Conservation (phyloP, 2,329 filamentous ascomycete genomes). For the Exophiala oligosperma region DNA sequence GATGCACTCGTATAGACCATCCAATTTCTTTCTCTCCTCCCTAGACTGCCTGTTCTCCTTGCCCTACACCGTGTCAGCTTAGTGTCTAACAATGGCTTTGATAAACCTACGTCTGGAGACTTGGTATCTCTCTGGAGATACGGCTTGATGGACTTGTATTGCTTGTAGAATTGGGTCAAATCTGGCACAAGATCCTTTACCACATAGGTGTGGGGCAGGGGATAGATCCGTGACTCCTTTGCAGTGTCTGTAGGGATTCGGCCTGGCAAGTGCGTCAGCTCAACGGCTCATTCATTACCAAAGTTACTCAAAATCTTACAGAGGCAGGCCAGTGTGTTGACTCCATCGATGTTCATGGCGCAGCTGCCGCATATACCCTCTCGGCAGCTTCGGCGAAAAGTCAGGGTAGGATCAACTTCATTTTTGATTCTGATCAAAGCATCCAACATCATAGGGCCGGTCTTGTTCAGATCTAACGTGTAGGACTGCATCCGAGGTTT, state of each 20-base stretch:
- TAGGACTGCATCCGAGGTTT: conserved; percentile 97
- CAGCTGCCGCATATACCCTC: conserved; percentile 99
- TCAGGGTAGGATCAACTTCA: conserved; percentile 93
- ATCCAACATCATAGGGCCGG: conserved; percentile 96
- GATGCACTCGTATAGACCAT: conserved; percentile 98
- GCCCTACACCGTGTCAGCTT: conserved; percentile 57
- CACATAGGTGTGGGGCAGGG: conserved; percentile 96
- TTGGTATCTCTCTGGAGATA: conserved; percentile 91
- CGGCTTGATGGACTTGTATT: conserved; percentile 99
- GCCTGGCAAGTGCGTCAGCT: conserved; percentile 55
- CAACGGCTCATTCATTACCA: conserved; percentile 10
- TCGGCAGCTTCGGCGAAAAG: conserved; percentile 92
- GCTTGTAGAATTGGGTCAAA: conserved; percentile 98
- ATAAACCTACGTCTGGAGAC: conserved; percentile 70
- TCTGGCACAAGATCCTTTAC: conserved; percentile 99
- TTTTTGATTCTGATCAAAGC: conserved; percentile 99
- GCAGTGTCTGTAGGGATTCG: conserved; percentile 83
- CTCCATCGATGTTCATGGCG: conserved; percentile 99
- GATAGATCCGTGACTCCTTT: conserved; percentile 91
- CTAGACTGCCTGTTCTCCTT: conserved; percentile 89
- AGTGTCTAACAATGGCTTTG: background rate
- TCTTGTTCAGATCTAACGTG: conserved; percentile 96
- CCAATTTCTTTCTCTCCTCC: conserved; percentile 92
- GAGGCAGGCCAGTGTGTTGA: conserved; percentile 95
- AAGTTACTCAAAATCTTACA: conserved; percentile 62